Evolutionary conservation across 208 protist genomes (phyloP), one percentile per base, ranked within the genome.

Genomic region (Leishmania tropica): DNA sequence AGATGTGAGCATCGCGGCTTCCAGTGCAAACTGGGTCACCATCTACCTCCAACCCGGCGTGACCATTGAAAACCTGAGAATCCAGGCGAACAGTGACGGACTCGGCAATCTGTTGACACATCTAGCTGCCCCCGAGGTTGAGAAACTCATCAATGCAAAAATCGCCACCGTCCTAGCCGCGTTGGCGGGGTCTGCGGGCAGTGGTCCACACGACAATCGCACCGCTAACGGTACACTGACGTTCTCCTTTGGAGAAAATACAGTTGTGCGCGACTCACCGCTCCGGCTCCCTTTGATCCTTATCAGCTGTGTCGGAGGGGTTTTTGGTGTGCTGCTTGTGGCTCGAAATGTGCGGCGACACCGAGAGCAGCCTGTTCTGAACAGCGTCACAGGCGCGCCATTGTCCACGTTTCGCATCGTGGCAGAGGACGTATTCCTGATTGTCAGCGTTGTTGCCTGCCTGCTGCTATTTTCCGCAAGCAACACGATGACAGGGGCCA

Each of bases 401-500:
- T 40, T 92, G 15, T 78, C 88, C 0, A 35, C 64, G 6, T 24
- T 53, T 4, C 86, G 90, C 0, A n/a, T 93, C 3, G 60, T 95
- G 2, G 15, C 78, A 40, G 91, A 96, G 56, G 93, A 97, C 62
- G 19, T 51, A 8, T 21, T 89, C 5, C 78, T 97, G 24, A 58
- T 86, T 47, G 21, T 70, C 2, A 64, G 85, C 51, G 75, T 81
- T 37, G 78, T 89, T 21, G 8, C 58, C 3, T 87, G 89, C 51
- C 73, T 86, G 0, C 51, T 76, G 24, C 78, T 83, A 17, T 94
- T 96, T 74, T 45, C 83, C 2, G 90, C 87, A 70, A 93, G 91
- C 21, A 95, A 94, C 86, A 84, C 68, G 45, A 93, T 91, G 73
- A 89, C 89, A 0, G 93, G 80, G 4, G 88, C 91, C 17, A 86